phyloP scores from a whole-genome alignment of 1,284 basidiomycete species.

The Termitomyces sp. region DNA sequence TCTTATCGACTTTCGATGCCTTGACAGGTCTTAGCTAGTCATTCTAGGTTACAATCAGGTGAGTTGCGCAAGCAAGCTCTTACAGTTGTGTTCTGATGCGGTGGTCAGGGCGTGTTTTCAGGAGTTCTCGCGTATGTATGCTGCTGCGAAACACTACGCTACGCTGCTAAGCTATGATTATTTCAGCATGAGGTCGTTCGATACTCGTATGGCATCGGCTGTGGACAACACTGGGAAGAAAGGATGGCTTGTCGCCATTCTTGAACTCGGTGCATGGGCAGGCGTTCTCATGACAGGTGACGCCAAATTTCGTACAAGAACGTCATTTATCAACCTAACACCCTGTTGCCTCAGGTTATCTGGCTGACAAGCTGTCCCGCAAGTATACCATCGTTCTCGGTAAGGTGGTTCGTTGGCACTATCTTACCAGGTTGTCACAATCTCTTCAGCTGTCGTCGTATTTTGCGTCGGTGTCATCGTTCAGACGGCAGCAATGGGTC shows the following conservation, averaged over 20 bases:
- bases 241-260: constrained; percentile 67
- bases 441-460: constrained; percentile 48
- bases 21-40: neutral
- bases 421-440: neutral
- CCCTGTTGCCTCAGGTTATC: constrained; percentile 38
- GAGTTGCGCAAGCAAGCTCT: constrained; percentile 11
- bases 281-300: constrained; percentile 59
- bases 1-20: neutral
- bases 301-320: neutral
- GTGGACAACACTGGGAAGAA: constrained; percentile 47
- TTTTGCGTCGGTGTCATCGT: constrained; percentile 70
- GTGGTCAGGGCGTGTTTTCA: constrained; percentile 64
- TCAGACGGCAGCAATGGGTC: constrained; percentile 51
- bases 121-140: constrained; percentile 51
- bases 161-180: neutral
- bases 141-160: constrained; percentile 1
- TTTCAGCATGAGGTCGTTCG: constrained; percentile 53
- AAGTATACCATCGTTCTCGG: constrained; percentile 68
- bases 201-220: constrained; percentile 48
- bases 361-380: constrained; percentile 68
- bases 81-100: neutral
- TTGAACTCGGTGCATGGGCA: constrained; percentile 70
- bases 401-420: constrained; percentile 21
- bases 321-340: neutral
- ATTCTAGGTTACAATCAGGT: constrained; percentile 60